Evolutionary conservation across 495 filamentous ascomycete genomes (phyloP), one percentile per base, ranked within the genome.

Genomic region (Acidiella bohemica): DNA sequence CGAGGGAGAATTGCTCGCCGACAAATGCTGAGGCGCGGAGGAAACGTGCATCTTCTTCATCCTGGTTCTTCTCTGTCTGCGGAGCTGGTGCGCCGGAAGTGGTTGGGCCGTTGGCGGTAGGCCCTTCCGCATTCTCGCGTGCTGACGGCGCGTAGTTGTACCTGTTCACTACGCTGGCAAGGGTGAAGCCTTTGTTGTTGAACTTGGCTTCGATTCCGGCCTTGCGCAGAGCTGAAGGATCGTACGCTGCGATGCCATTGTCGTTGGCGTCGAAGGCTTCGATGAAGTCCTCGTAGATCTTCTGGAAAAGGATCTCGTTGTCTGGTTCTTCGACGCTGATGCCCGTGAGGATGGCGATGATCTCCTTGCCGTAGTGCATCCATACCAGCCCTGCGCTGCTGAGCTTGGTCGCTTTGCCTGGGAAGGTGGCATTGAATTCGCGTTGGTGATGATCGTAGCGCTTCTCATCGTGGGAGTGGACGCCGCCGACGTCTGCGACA

Each of bases 391-490:
- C 90, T 0, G 90, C 90, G 44, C 81, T 87, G 40, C 82, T 90
- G 34, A 97, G 77, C 67, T 90, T 94, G 26, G 90, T 97, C 24
- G 59, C 55, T 41, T 78, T 78, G 25, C 69, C 68, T 14, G 87
- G 83, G 56, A 82, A 84, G 27, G 75, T 82, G 44, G 83, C 81
- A 39, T 58, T 55, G 65, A 97, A 97, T 50, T 74, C 78, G 39
- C 87, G 84, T 63, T 97, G 90, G 71, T 97, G 90, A 67, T 97
- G 90, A 61, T 97, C 90, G 65, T 81, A 97, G 44, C 86, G 80
- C 60, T 86, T 74, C 42, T 51, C 59, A 17, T 68, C 49, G 21
- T 84, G 56, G 51, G 92, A 76, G 62, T 96, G 94, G 61, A 85
- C 80, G 42, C 85, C 86, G 54, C 86, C 81, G 6, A 96, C 90